A percentile compares a stretch with the other conserved stretches of the same genome.
Evolutionary conservation across 164 flowering plant species (phyloP).

Genomic region (Magnolia changhungtana): DNA sequence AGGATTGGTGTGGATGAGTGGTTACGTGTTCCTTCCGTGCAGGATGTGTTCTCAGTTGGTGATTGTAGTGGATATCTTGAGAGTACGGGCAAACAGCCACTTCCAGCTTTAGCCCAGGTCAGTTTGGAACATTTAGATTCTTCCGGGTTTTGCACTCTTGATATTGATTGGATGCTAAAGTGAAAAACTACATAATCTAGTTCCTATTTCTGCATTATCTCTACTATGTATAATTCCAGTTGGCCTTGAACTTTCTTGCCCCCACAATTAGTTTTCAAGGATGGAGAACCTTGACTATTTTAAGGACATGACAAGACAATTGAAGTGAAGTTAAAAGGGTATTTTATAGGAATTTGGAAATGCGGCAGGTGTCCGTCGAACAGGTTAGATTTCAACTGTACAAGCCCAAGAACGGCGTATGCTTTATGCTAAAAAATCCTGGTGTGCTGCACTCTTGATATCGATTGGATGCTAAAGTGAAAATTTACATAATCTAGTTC

Average conservation of each 20-base stretch:
- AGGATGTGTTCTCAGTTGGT: slow-evolving; percentile 84
- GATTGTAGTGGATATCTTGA: slow-evolving; percentile 96
- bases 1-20: slow-evolving; percentile 97
- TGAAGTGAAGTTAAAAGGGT: too few species aligned
- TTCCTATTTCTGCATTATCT: neutral
- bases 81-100: slow-evolving; percentile 72
- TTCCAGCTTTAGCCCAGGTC: slow-evolving; percentile 98
- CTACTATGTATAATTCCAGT: too few species aligned
- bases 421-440: too few species aligned
- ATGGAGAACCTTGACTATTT: too few species aligned
- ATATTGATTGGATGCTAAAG: slow-evolving; percentile 2
- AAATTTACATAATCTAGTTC: neutral
- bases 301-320: too few species aligned
- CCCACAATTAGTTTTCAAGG: too few species aligned
- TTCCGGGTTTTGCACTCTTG: neutral
- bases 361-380: too few species aligned
- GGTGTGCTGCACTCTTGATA: neutral
- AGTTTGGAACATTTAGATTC: neutral
- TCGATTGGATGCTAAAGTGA: neutral
- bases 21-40: slow-evolving; percentile 80
- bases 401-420: too few species aligned
- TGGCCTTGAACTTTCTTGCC: too few species aligned
- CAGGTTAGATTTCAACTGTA: too few species aligned
- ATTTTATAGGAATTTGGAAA: too few species aligned
- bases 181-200: neutral